These are phyloP conservation scores for Berberis thunbergii DNA, from an alignment of 164 flowering plant genomes.

Conservation along the genomic window DNA sequence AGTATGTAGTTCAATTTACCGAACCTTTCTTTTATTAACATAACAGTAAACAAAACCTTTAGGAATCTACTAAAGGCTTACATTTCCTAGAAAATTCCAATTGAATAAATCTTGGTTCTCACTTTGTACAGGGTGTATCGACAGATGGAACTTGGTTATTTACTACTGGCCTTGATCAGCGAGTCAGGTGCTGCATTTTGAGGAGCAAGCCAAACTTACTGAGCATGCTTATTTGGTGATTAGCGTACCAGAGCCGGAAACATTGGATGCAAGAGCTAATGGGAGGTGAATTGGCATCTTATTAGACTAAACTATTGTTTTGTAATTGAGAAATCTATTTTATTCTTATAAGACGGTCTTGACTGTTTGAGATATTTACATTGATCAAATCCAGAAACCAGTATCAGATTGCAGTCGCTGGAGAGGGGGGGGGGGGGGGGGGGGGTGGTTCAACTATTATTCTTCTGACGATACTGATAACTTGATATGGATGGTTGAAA, in stretches of 20 bases:
- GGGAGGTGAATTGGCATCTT: slow-evolving; percentile 38
- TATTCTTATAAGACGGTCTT: not conserved
- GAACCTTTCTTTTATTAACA: too few species aligned
- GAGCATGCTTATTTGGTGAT: slow-evolving; percentile 52
- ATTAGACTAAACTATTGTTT: not conserved
- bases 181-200: slow-evolving; percentile 65
- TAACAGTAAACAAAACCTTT: too few species aligned
- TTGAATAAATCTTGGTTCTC: not conserved
- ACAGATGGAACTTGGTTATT: slow-evolving; percentile 88
- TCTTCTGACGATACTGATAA: too few species aligned
- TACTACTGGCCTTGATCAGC: slow-evolving; percentile 95
- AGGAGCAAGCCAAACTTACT: slow-evolving; percentile 34
- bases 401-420: slow-evolving; percentile 90
- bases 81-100: not conserved
- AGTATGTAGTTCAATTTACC: too few species aligned
- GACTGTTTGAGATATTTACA: not conserved
- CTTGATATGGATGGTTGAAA: too few species aligned
- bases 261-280: slow-evolving; percentile 56
- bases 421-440: slow-evolving; percentile 94
- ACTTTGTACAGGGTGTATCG: slow-evolving; percentile 65
- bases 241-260: slow-evolving; percentile 96
- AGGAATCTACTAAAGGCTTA: too few species aligned
- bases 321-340: not conserved
- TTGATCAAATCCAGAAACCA: slow-evolving; percentile 36
- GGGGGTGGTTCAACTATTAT: too few species aligned